These are phyloP conservation scores for Saturnispora saitoi DNA, from an alignment of 805 yeast genomes.

Conservation along the genomic window DNA sequence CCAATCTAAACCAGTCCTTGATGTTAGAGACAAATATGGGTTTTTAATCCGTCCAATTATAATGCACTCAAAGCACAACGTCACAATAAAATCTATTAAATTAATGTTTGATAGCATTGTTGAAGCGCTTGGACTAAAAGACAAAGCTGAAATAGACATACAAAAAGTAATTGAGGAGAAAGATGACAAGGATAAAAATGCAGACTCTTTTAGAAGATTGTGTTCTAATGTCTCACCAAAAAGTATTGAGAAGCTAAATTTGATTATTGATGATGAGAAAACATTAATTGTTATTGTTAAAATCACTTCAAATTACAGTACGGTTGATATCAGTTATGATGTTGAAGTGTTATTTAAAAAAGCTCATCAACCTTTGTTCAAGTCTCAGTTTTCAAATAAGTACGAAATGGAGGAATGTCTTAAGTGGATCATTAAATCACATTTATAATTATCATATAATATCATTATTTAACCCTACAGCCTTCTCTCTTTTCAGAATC, in stretches of 20 bases:
- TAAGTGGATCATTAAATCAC: constrained; percentile 38
- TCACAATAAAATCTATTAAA: constrained; percentile 30
- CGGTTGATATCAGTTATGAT: constrained; percentile 12
- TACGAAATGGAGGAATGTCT: constrained; percentile 47
- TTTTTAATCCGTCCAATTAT: constrained; percentile 47
- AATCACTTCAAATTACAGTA: constrained; percentile 11
- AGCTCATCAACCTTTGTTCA: constrained; percentile 14
- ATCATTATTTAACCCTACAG: background rate
- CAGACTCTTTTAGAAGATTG: constrained; percentile 20
- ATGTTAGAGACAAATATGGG: constrained; percentile 16
- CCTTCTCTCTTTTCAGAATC: background rate
- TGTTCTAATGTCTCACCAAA: constrained; percentile 19
- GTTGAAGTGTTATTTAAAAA: constrained; percentile 10
- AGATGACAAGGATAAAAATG: background rate
- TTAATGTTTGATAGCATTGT: constrained; percentile 16
- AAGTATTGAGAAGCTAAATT: constrained; percentile 4
- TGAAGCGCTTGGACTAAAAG: constrained; percentile 16
- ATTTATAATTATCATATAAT: background rate
- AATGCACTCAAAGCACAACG: constrained; percentile 50
- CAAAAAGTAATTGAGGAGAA: background rate
- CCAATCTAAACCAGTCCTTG: constrained; percentile 21
- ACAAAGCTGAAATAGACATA: constrained; percentile 14
- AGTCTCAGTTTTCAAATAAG: constrained; percentile 36
- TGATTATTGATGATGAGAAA: background rate
- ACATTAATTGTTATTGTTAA: constrained; percentile 11